A percentile compares a stretch with the other conserved stretches of the same genome.
These are phyloP conservation scores for Sungouiozyma ichnusensis DNA, from an alignment of 805 yeast genomes.

Conservation along the genomic window DNA sequence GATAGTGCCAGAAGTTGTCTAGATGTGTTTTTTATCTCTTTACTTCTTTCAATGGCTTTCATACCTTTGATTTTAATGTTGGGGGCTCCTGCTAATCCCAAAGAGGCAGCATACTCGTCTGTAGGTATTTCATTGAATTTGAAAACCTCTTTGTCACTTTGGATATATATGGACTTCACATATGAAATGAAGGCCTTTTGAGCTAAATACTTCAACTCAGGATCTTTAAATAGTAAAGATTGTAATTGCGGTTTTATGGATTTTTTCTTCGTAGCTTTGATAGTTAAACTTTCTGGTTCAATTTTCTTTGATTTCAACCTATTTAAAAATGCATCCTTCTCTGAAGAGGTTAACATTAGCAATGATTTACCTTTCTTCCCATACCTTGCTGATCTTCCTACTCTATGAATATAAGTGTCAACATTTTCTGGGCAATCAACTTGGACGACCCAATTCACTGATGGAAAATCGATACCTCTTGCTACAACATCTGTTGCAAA, in stretches of 20 bases:
- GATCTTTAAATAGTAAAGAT: conserved; percentile 81
- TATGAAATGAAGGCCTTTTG: conserved; percentile 94
- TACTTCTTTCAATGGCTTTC: conserved; percentile 35
- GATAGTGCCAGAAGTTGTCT: conserved; percentile 53
- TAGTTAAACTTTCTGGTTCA: conserved; percentile 59
- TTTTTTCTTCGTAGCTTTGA: conserved; percentile 61
- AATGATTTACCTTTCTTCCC: conserved; percentile 78
- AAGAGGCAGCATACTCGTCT: conserved; percentile 74
- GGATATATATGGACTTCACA: conserved; percentile 72
- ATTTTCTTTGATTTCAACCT: conserved; percentile 54
- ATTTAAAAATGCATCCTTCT: conserved; percentile 64
- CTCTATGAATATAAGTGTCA: conserved; percentile 84
- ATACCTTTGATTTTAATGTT: conserved; percentile 62
- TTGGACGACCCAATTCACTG: conserved; percentile 91
- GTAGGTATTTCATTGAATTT: conserved; percentile 64
- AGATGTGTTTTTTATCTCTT: conserved; percentile 72
- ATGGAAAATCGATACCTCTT: conserved; percentile 85
- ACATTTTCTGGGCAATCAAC: conserved; percentile 86
- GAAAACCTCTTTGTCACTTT: conserved; percentile 80
- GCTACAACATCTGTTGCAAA: conserved; percentile 90
- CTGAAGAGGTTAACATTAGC: conserved; percentile 73
- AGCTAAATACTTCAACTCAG: conserved; percentile 84
- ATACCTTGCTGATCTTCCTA: conserved; percentile 81
- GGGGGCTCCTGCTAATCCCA: conserved; percentile 96
- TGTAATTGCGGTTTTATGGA: conserved; percentile 77